These are phyloP conservation scores for Boletus edulis DNA, from an alignment of 768 basidiomycete genomes.

Conservation along the genomic window DNA sequence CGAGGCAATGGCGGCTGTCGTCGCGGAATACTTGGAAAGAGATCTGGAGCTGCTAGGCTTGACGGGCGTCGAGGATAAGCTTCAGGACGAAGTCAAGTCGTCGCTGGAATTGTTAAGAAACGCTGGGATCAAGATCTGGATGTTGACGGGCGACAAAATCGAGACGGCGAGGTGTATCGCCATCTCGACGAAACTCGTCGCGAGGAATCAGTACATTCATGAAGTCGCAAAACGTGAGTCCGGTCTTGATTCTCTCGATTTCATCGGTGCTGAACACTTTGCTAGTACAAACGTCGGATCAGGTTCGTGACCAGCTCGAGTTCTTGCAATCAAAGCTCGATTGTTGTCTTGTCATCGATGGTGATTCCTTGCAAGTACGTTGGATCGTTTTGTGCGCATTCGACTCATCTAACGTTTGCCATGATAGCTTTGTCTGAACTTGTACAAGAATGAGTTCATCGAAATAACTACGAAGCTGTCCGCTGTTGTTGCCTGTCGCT, in stretches of 20 bases:
- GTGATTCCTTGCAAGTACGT: slow-evolving; percentile 87
- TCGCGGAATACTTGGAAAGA: slow-evolving; percentile 75
- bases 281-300: slow-evolving; percentile 82
- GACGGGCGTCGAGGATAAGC: slow-evolving; percentile 98
- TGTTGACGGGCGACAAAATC: slow-evolving; percentile 99
- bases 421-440: slow-evolving; percentile 78
- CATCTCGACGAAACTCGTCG: slow-evolving; percentile 94
- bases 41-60: slow-evolving; percentile 91
- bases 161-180: slow-evolving; percentile 99
- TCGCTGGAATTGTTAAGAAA: slow-evolving; percentile 92
- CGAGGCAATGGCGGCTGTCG: slow-evolving; percentile 74
- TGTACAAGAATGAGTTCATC: slow-evolving; percentile 93
- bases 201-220: slow-evolving; percentile 95
- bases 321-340: slow-evolving; percentile 93
- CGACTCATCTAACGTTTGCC: not conserved
- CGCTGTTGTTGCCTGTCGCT: slow-evolving; percentile 95
- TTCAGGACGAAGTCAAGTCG: slow-evolving; percentile 95
- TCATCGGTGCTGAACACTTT: slow-evolving; percentile 3
- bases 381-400: not conserved
- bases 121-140: slow-evolving; percentile 99
- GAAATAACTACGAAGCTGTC: slow-evolving; percentile 95
- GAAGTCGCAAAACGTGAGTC: slow-evolving; percentile 84
- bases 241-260: not conserved
- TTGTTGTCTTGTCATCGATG: slow-evolving; percentile 97
- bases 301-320: slow-evolving; percentile 85